phyloP scores from a whole-genome alignment of 768 basidiomycete species.

The Lepiota brunneoincarnata region DNA sequence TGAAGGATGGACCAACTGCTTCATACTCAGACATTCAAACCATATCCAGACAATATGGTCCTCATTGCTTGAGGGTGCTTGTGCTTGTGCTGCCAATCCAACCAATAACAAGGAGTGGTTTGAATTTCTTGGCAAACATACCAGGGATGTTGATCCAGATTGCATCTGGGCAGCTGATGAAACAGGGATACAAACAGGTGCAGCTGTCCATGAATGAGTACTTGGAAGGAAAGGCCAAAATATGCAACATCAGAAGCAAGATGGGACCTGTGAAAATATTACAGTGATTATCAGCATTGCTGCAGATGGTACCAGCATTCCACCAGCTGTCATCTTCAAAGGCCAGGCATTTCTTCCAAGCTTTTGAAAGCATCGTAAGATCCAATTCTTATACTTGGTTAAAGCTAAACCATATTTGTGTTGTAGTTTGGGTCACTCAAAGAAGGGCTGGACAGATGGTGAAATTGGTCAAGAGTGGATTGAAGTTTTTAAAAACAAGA shows the following conservation, averaged over 20 bases:
- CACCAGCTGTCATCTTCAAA: slow-evolving; percentile 39
- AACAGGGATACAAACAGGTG: slow-evolving; percentile 25
- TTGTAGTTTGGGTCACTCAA: slow-evolving; percentile 20
- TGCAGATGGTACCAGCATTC: slow-evolving; percentile 32
- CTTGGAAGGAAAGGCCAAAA: slow-evolving; percentile 22
- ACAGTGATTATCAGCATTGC: slow-evolving; percentile 35
- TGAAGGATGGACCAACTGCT: too few species aligned
- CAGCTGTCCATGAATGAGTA: slow-evolving; percentile 22
- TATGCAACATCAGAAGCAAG: slow-evolving; percentile 27
- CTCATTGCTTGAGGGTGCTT: too few species aligned
- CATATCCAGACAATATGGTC: too few species aligned
- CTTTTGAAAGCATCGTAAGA: slow-evolving; percentile 35
- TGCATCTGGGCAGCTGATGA: slow-evolving; percentile 35
- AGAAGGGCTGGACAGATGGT: slow-evolving; percentile 33
- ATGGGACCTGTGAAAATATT: slow-evolving; percentile 29
- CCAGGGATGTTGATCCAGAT: slow-evolving; percentile 15
- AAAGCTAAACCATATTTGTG: slow-evolving; percentile 19
- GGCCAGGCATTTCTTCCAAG: slow-evolving; percentile 30
- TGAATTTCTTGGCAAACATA: too few species aligned
- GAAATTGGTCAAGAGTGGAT: slow-evolving; percentile 36
- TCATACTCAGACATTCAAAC: too few species aligned
- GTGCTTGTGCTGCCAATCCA: too few species aligned
- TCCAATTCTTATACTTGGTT: slow-evolving; percentile 8
- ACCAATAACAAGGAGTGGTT: too few species aligned
- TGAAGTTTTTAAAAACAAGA: slow-evolving; percentile 29